Percentiles rank a stretch among this genome's conserved stretches.
phyloP scores from a whole-genome alignment of 768 basidiomycete species.

The Lactifluus piperatus region DNA sequence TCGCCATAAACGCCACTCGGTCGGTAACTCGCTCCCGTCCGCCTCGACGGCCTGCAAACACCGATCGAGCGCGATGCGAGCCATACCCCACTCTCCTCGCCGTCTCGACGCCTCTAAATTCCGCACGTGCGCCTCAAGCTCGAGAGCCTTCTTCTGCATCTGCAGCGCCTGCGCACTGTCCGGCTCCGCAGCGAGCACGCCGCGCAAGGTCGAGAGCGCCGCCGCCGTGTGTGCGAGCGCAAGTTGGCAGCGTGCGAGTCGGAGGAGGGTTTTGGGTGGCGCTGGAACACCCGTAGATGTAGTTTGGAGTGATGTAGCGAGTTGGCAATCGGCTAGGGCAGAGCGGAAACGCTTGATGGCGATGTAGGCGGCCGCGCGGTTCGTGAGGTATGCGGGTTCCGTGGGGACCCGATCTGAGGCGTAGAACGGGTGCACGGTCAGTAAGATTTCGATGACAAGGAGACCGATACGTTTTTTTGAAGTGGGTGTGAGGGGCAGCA shows the following conservation, averaged over 20 bases:
- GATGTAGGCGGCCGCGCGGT: constrained; percentile 84
- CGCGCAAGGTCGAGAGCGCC: constrained; percentile 58
- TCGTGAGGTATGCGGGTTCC: constrained; percentile 74
- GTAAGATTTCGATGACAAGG: too few species aligned
- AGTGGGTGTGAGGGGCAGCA: background rate
- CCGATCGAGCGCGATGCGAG: constrained; percentile 71
- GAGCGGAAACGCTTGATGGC: constrained; percentile 64
- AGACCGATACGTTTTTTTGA: too few species aligned
- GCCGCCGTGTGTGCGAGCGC: constrained; percentile 63
- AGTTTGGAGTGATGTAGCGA: constrained; percentile 58
- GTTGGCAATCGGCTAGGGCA: constrained; percentile 74
- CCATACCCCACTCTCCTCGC: constrained; percentile 67
- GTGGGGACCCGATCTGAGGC: constrained; percentile 24
- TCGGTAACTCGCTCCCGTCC: constrained; percentile 67
- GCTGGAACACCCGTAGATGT: constrained; percentile 15
- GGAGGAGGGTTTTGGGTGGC: constrained; percentile 74
- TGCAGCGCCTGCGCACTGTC: constrained; percentile 25
- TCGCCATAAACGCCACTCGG: constrained; percentile 74
- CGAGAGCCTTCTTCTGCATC: constrained; percentile 50
- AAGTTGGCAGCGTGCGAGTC: constrained; percentile 77
- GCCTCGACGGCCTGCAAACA: constrained; percentile 64
- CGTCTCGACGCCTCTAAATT: constrained; percentile 50
- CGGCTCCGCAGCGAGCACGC: constrained; percentile 32
- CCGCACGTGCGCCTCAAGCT: constrained; percentile 56
- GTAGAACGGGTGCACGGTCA: too few species aligned